These are phyloP conservation scores for Xylariaceae sp. DNA, from an alignment of 2,329 filamentous ascomycete species.

Conservation along the genomic window DNA sequence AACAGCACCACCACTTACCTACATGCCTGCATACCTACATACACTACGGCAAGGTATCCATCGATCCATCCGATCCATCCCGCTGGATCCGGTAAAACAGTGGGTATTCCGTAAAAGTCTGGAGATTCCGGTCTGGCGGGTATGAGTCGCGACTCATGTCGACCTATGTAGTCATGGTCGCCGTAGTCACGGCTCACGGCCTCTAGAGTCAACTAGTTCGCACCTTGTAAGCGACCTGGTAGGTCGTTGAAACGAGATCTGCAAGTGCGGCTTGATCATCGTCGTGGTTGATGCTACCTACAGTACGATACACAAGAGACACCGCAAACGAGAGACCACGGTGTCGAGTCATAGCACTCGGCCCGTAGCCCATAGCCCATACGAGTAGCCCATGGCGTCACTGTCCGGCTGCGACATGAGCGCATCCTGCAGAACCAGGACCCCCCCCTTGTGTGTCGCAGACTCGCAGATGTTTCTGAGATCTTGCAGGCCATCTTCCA, in stretches of 20 bases:
- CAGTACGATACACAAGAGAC: too few species aligned
- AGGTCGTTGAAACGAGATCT: too few species aligned
- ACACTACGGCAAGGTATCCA: neutral
- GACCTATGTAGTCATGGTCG: neutral
- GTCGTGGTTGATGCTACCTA: too few species aligned
- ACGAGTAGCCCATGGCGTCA: neutral
- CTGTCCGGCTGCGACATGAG: neutral
- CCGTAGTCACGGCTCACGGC: too few species aligned
- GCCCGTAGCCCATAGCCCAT: neutral
- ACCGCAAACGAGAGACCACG: neutral
- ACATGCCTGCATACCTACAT: neutral
- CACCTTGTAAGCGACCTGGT: too few species aligned
- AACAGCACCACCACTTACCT: too few species aligned
- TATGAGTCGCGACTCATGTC: neutral
- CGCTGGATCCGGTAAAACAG: neutral
- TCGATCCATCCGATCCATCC: neutral
- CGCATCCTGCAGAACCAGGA: neutral
- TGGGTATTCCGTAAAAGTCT: neutral
- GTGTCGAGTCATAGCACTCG: too few species aligned
- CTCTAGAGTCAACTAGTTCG: too few species aligned
- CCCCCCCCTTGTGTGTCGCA: neutral
- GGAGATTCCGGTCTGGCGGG: neutral
- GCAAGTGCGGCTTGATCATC: too few species aligned
- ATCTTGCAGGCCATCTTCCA: conserved; percentile 9
- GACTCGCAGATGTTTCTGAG: neutral